Evolutionary conservation across 441 rosid genomes (phyloP), one percentile per base, ranked within the genome.

Genomic region (Adansonia gregorii): DNA sequence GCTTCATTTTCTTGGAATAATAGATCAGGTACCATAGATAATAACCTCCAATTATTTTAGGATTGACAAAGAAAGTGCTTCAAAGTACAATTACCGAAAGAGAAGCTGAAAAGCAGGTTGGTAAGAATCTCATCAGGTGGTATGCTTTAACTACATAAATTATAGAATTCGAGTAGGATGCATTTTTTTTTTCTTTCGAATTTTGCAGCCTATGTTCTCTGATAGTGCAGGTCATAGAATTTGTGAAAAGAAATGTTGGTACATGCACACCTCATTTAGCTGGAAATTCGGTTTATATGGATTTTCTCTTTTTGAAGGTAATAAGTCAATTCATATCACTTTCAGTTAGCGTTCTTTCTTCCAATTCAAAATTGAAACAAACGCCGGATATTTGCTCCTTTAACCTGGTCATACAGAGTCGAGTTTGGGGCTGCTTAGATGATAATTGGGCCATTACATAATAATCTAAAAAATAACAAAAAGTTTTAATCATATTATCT

Each of bases 61-160:
- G 98, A 45, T 84, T 95, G 91, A 95, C 94, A 48, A 41, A 91
- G 78, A 95, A 82, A 81, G 99, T 92, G 73, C 90, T 91, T 6
- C 75, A 61, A 61, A 94, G 99, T 82, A 88, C 79, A 3, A 61
- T 89, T 77, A 91, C 83, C 67, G 98, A 95, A 88, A 77, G 73
- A 76, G 92, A 94, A 86, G 99, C 98, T 68, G 99, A 95, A 83
- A 67, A 78, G 81, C 93, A 91, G 99, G 99, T 95, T 70, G 73
- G 83, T 81, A 67, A 70, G 74, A 74, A 65, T 48, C 24, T 46
- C 76, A 6, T 80, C 19, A 27, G n/a, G 35, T 61, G 49, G 7
- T 67, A 27, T 51, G 54, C 46, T 6, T 56, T 51, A 17, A 70
- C 45, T 39, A 7, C 7, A 43, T 58, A 17, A 55, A 22, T 14